Conservation (phyloP, 108 stramenopile species). For the Chaetoceros muelleri region DNA sequence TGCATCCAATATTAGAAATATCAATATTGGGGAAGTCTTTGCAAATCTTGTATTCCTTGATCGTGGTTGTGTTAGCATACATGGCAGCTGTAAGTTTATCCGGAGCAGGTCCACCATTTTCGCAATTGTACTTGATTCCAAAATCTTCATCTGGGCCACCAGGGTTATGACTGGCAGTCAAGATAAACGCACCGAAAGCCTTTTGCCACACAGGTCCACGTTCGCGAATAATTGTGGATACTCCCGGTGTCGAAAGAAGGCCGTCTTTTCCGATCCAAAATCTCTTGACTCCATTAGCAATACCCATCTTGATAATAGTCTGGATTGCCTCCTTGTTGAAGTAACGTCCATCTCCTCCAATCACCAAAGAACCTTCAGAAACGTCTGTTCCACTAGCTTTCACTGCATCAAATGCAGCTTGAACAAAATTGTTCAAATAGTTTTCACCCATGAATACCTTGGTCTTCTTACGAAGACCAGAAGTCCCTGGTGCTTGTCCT, state of each 20-base stretch:
- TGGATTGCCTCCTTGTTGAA: conserved; percentile 95
- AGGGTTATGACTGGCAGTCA: conserved; percentile 99
- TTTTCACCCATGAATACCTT: conserved; percentile 87
- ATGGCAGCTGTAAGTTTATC: conserved; percentile 89
- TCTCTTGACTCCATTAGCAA: conserved; percentile 91
- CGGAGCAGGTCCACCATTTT: conserved; percentile 97
- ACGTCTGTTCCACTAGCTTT: conserved; percentile 78
- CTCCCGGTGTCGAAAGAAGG: conserved; percentile 96
- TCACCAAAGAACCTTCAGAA: conserved; percentile 80
- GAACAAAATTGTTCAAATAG: conserved; percentile 99
- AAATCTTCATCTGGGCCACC: conserved; percentile 99
- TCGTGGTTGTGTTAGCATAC: conserved; percentile 78
- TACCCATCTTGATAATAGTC: conserved; percentile 92
- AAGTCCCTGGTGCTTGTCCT: conserved; percentile 99
- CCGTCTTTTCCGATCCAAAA: conserved; percentile 97
- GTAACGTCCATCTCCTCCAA: conserved; percentile 99
- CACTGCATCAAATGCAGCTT: conserved; percentile 90
- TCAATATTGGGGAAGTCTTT: conserved; percentile 88
- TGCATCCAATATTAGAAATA: conserved; percentile 58
- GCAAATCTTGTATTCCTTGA: conserved; percentile 88
- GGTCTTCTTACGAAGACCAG: conserved; percentile 98
- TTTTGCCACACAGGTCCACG: conserved; percentile 92
- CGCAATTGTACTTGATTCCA: conserved; percentile 99
- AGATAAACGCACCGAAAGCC: conserved; percentile 95
- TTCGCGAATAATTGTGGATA: conserved; percentile 94